A percentile compares a stretch with the other conserved stretches of the same genome.
phyloP scores from a whole-genome alignment of 352 stramenopile genomes.

The Aphanomyces astaci region DNA sequence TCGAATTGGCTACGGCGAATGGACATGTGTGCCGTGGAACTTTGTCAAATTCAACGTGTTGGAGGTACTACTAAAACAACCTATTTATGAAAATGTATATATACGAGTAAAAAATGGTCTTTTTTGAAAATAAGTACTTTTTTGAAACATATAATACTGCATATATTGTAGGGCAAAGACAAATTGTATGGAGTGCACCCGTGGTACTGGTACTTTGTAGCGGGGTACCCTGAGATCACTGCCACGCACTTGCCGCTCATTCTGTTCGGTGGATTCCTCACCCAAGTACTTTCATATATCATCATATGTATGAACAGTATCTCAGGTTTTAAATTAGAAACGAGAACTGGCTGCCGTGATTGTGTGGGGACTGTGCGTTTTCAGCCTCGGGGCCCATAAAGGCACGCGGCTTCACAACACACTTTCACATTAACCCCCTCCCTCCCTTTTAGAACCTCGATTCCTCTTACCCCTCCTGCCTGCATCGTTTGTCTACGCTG shows the following conservation, averaged over 20 bases:
- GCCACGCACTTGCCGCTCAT: constrained; percentile 43
- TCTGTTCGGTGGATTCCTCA: constrained; percentile 47
- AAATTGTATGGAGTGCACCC: constrained; percentile 71
- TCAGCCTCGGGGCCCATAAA: constrained; percentile 76
- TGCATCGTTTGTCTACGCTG: constrained; percentile 61
- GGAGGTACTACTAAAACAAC: constrained; percentile 42
- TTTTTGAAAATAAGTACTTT: no score
- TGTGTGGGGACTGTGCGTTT: constrained; percentile 63
- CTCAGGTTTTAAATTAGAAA: constrained; percentile 18
- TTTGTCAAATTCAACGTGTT: constrained; percentile 84
- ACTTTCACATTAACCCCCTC: neutral
- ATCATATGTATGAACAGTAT: no score
- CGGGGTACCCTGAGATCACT: constrained; percentile 67
- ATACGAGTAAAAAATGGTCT: no score
- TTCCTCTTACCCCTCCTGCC: constrained; percentile 78
- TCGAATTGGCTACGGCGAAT: constrained; percentile 61
- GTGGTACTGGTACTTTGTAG: constrained; percentile 79
- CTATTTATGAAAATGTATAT: no score
- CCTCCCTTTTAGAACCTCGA: constrained; percentile 49
- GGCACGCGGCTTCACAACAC: no score
- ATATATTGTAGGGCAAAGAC: constrained; percentile 52
- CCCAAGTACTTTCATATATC: constrained; percentile 32
- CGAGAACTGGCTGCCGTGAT: constrained; percentile 51
- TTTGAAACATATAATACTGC: no score
- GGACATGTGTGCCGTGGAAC: constrained; percentile 80